phyloP scores from a whole-genome alignment of 2,329 filamentous ascomycete species.

The Fusarium chuoi region DNA sequence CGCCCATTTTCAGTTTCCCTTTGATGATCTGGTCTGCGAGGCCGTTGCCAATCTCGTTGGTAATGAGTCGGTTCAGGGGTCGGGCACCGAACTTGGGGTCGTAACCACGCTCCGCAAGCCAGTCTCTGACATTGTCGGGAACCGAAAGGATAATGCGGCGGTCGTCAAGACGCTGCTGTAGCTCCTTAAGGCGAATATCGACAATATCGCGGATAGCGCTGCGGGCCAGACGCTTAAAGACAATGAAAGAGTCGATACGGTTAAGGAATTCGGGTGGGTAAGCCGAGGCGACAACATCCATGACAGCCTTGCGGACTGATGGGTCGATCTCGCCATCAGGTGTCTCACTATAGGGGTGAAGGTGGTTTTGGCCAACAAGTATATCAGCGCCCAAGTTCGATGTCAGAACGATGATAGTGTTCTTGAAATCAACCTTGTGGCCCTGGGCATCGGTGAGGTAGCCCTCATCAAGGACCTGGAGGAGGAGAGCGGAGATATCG shows the following conservation, averaged over 20 bases:
- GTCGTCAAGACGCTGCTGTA: slow-evolving; percentile 85
- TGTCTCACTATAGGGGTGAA: slow-evolving; percentile 71
- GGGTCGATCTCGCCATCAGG: slow-evolving; percentile 75
- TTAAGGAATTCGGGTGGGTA: slow-evolving; percentile 97
- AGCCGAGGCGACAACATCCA: slow-evolving; percentile 81
- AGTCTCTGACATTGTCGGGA: slow-evolving; percentile 77
- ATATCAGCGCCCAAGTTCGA: slow-evolving; percentile 95
- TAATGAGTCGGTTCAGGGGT: slow-evolving; percentile 89
- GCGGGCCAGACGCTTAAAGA: slow-evolving; percentile 88
- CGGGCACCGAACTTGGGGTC: slow-evolving; percentile 91
- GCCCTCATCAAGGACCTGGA: slow-evolving; percentile 96
- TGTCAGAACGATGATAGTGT: slow-evolving; percentile 95
- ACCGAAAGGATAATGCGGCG: slow-evolving; percentile 82
- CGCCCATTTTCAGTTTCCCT: slow-evolving; percentile 80
- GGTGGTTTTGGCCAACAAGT: slow-evolving; percentile 78
- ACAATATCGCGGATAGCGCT: slow-evolving; percentile 89
- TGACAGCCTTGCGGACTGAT: slow-evolving; percentile 80
- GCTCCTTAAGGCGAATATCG: slow-evolving; percentile 86
- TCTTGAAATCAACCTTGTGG: slow-evolving; percentile 95
- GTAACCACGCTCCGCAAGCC: slow-evolving; percentile 90
- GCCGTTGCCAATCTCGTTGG: slow-evolving; percentile 87
- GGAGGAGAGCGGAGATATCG: slow-evolving; percentile 89
- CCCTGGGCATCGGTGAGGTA: slow-evolving; percentile 96
- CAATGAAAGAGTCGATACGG: slow-evolving; percentile 94
- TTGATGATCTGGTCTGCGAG: slow-evolving; percentile 93